Evolutionary conservation across 169 alveolate species (phyloP).

Genomic region (Plasmodium coatneyi): DNA sequence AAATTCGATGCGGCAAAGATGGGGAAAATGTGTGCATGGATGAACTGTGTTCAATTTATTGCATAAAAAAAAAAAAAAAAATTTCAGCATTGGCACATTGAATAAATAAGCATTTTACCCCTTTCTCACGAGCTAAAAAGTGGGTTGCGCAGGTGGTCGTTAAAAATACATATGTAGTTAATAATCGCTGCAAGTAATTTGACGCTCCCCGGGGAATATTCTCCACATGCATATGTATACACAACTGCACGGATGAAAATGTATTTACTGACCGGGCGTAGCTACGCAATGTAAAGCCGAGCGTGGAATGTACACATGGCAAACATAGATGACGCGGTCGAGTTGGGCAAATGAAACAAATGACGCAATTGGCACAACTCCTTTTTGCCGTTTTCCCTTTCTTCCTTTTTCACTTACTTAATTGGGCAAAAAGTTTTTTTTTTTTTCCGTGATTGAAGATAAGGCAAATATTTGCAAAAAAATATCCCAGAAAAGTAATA

Average conservation of each 20-base stretch:
- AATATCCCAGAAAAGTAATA: background rate
- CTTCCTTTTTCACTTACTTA: slow-evolving; percentile 14
- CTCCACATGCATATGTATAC: background rate
- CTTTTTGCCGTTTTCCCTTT: background rate
- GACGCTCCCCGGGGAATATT: background rate
- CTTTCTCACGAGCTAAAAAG: background rate
- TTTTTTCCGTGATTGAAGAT: background rate
- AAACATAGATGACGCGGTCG: background rate
- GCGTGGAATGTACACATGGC: background rate
- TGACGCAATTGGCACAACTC: background rate
- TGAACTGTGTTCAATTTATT: background rate
- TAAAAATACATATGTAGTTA: background rate
- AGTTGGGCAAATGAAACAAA: background rate
- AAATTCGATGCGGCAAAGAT: background rate
- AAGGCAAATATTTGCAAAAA: background rate
- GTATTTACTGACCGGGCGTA: background rate
- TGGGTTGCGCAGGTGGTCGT: background rate
- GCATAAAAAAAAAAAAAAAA: background rate
- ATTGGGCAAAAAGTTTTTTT: background rate
- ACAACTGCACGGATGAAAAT: background rate
- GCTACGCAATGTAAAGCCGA: background rate
- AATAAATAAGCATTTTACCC: background rate
- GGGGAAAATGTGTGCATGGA: background rate
- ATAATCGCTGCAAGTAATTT: background rate
- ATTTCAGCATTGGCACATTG: background rate